A percentile compares a stretch with the other conserved stretches of the same genome.
These are phyloP conservation scores for Trifolium repens DNA, from an alignment of 306 rosid genomes.

Conservation along the genomic window DNA sequence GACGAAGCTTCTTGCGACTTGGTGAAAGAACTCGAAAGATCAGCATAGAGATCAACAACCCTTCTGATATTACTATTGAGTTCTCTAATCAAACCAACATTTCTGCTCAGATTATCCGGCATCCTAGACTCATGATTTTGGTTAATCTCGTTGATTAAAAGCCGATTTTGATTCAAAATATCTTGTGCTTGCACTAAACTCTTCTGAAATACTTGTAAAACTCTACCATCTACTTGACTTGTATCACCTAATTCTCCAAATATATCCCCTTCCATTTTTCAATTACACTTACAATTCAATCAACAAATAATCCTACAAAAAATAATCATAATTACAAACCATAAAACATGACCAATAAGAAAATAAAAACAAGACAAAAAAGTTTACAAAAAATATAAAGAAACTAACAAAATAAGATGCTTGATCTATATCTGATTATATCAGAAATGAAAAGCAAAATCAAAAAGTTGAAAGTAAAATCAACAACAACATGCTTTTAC, in stretches of 20 bases:
- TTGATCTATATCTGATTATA: constrained; percentile 41
- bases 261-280: constrained; percentile 73
- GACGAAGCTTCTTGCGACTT: constrained; percentile 80
- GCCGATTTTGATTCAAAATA: constrained; percentile 83
- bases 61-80: constrained; percentile 88
- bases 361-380: constrained; percentile 11
- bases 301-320: constrained; percentile 54
- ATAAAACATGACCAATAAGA: constrained; percentile 29
- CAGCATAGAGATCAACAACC: constrained; percentile 93
- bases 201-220: constrained; percentile 78
- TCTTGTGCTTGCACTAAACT: constrained; percentile 89
- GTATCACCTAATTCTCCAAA: constrained; percentile 68
- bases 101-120: constrained; percentile 76
- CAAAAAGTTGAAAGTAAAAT: constrained; percentile 39
- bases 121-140: constrained; percentile 84
- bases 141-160: constrained; percentile 87
- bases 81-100: constrained; percentile 84
- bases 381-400: constrained; percentile 2
- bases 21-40: constrained; percentile 72
- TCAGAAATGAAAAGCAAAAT: constrained; percentile 40
- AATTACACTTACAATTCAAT: constrained; percentile 44
- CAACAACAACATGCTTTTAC: constrained; percentile 25
- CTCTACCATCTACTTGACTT: constrained; percentile 66
- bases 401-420: constrained; percentile 25
- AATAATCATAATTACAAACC: not conserved